Base-by-base conservation (phyloP, 768 basidiomycete species). In the Phaffia australis region DNA sequence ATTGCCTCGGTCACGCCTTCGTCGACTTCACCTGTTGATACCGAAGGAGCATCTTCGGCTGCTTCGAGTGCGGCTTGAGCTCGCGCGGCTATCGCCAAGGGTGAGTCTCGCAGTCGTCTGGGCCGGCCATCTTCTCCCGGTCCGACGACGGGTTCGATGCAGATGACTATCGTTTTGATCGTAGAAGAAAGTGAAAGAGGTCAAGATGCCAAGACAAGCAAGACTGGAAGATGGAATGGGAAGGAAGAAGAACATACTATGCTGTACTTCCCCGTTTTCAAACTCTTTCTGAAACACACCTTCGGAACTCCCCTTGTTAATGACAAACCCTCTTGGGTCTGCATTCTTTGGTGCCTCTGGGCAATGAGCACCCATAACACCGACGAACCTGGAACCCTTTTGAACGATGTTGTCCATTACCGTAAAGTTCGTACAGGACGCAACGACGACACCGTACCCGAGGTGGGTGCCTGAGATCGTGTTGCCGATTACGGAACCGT, bases 261-360 rank as follows among this genome's bases (percentile, higher is more conserved):
- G 74, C 70, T 77, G 76, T 11, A 77, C 75, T 69, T 76, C 75
- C 42, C 76, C 76, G 69, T 77, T 77, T 29, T 75, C 74, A 65
- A 77, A 76, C 11, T 77, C 75, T 1, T 72, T 64, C 54, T 77
- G 76, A 52, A 76, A 76, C 11, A 63, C 71, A 6, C 76, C 75
- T 63, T 72, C 71, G 0, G 75, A 71, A 63, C 74, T 75, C 1
- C 75, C 76, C 23, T 72, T 58, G 68, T 77, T 75, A 56, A 76
- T 73, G 59, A 77, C 60, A 63, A 76, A 75, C 23, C 71, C 71
- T 15, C 64, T 72, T 2, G 76, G 76, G 54, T 70, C 70, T 1
- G 71, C 72, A 66, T 77, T 77, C 54, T 70, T 70, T 21, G 76
- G 76, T 8, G 74, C 74, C 30, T 64, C 71, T 3, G 76, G 76